Evolutionary conservation across 306 rosid species (phyloP), one percentile per base, ranked within the genome.

Genomic region (Trifolium repens): DNA sequence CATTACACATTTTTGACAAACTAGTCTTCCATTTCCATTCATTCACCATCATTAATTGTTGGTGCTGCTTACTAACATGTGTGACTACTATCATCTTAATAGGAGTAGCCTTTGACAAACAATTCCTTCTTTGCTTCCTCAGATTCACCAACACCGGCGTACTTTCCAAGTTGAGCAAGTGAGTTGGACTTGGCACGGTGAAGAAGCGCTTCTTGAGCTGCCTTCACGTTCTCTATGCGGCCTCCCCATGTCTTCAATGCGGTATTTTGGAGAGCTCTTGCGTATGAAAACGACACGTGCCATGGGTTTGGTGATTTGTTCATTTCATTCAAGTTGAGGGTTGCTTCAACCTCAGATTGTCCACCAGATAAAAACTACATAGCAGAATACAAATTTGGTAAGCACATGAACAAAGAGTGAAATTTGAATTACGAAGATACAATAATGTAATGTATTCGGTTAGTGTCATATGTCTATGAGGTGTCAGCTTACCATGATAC

Each of bases 261-360:
- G 1, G 98, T 91, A 91, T 94, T 94, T 82, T 91, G 97, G 65
- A 94, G 97, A 37, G 98, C 98, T 85, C 98, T 91, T 24, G 97
- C 98, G 15, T 90, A 94, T 35, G 98, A 94, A 93, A 94, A 94
- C 0, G 98, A 91, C 85, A 94, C 97, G 3, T 91, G 98, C 98
- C 98, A 94, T 43, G 97, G 98, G 91, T 90, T 86, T 82, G 97
- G 89, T 83, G 96, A 68, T 70, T 84, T 77, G 87, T 84, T 84
- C 84, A 84, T 84, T 9, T 97, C 97, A 17, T 94, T 94, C 88
- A 94, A 79, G 94, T 94, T 94, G 63, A 90, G 78, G 59, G 98
- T 94, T 74, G 98, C 97, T 71, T 94, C 98, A 62, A 94, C 87
- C 88, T 94, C 98, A 72, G 98, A 94, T 86, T 94, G 98, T 74